Evolutionary conservation across 140 eudicot genomes (phyloP).

Genomic region (Cichorium intybus): DNA sequence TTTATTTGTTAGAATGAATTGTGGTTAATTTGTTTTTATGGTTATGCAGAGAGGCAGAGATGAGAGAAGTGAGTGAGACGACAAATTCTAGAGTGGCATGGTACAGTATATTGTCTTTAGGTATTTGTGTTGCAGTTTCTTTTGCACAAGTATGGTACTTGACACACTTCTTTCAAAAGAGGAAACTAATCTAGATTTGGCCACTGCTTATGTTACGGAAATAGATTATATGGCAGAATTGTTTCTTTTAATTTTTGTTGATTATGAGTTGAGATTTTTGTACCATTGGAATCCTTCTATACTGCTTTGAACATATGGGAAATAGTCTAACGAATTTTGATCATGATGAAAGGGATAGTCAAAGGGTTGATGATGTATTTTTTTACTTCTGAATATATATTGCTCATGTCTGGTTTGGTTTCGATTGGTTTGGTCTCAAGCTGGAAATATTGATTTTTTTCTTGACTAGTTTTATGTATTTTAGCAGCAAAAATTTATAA

Average conservation of each 20-base stretch:
- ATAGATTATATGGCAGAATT: slow-evolving; percentile 21
- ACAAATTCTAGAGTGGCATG: slow-evolving; percentile 84
- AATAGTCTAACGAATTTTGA: too few species aligned
- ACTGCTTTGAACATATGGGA: slow-evolving; percentile 15
- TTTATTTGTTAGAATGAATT: not conserved
- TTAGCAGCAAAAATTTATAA: too few species aligned
- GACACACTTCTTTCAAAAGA: slow-evolving; percentile 86
- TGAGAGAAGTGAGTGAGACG: slow-evolving; percentile 65
- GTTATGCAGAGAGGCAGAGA: slow-evolving; percentile 72
- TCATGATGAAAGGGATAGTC: too few species aligned
- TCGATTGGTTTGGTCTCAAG: too few species aligned
- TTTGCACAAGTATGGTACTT: slow-evolving; percentile 60
- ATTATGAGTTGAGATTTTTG: slow-evolving; percentile 8
- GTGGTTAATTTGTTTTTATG: slow-evolving; percentile 13
- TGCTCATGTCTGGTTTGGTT: too few species aligned
- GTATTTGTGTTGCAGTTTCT: slow-evolving; percentile 71
- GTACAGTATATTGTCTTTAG: slow-evolving; percentile 78
- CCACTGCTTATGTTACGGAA: slow-evolving; percentile 9
- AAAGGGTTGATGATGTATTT: too few species aligned
- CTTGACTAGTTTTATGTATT: too few species aligned
- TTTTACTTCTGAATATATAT: too few species aligned
- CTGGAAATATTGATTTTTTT: too few species aligned
- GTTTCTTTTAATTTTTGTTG: not conserved
- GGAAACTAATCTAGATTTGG: slow-evolving; percentile 69
- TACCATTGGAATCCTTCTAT: slow-evolving; percentile 12